Evolutionary conservation across 345 rosid species (phyloP).

Genomic region (Eutrema heterophyllum): DNA sequence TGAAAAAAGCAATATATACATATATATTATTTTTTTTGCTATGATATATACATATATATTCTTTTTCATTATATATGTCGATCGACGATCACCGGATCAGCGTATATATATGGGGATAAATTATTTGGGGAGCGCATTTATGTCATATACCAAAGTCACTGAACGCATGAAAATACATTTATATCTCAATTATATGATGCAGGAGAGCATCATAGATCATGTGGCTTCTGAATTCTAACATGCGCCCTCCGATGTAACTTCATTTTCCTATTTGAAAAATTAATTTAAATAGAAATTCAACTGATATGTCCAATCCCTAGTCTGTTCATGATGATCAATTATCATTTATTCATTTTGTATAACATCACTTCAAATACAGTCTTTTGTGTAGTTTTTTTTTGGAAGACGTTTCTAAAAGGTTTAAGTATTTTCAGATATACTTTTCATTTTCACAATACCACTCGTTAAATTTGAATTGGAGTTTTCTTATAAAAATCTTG

Average conservation of each 20-base stretch:
- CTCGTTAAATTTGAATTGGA: background rate
- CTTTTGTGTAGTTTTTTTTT: background rate
- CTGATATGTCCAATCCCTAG: constrained; percentile 24
- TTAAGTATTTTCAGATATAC: background rate
- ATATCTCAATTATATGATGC: constrained; percentile 11
- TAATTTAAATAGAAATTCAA: background rate
- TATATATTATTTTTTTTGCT: too few species aligned
- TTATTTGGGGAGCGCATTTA: constrained; percentile 2
- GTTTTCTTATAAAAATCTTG: background rate
- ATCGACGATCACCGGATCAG: background rate
- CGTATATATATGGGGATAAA: background rate
- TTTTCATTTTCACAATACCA: background rate
- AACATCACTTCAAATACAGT: constrained; percentile 13
- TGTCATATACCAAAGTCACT: constrained; percentile 19
- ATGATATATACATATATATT: too few species aligned
- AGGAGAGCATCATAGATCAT: constrained; percentile 11
- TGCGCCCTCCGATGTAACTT: constrained; percentile 22
- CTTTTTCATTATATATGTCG: too few species aligned
- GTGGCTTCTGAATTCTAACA: constrained; percentile 15
- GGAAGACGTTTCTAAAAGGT: background rate
- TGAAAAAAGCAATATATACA: too few species aligned
- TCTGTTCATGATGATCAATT: constrained; percentile 2
- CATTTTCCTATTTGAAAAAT: constrained; percentile 11
- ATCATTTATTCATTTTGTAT: constrained; percentile 1
- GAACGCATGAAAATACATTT: background rate